A percentile compares a stretch with the other conserved stretches of the same genome.
Conservation (phyloP, 768 basidiomycete species). For the Amylocystis lapponica region DNA sequence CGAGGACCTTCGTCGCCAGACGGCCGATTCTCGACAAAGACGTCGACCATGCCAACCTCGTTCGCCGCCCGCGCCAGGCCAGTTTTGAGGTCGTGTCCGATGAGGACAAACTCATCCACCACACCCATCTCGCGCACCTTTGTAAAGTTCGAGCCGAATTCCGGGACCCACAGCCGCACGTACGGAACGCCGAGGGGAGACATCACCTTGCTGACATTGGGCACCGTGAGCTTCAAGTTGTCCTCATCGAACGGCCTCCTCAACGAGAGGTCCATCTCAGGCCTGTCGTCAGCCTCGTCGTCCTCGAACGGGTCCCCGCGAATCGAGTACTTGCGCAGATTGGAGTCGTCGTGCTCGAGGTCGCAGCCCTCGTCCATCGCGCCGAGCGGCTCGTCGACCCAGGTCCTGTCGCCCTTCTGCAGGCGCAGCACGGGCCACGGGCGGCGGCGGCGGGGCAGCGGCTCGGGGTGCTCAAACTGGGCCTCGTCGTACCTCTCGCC, state of each 20-base stretch:
- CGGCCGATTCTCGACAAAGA: too few relatives aligned
- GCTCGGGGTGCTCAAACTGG: constrained; percentile 10
- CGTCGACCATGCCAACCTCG: too few relatives aligned
- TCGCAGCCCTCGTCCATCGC: constrained; percentile 15
- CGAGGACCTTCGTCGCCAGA: too few relatives aligned
- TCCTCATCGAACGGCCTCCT: neutral
- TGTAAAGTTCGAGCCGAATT: neutral
- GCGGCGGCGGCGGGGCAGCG: constrained; percentile 13
- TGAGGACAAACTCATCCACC: neutral
- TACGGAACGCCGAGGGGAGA: neutral
- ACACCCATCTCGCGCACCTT: neutral
- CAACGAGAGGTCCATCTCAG: neutral
- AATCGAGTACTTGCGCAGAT: neutral
- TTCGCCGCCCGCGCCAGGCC: too few relatives aligned
- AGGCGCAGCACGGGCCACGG: constrained; percentile 22
- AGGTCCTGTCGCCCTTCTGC: neutral
- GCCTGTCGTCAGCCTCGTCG: neutral
- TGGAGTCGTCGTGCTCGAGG: constrained; percentile 7
- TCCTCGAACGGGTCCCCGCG: neutral
- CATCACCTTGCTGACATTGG: neutral
- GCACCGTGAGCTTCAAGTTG: neutral
- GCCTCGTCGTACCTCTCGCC: constrained; percentile 22
- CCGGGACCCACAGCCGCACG: neutral
- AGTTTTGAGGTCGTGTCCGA: too few relatives aligned
- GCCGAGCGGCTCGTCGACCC: constrained; percentile 4